phyloP scores from a whole-genome alignment of 208 protist species.

The Wallacemonas sp. region DNA sequence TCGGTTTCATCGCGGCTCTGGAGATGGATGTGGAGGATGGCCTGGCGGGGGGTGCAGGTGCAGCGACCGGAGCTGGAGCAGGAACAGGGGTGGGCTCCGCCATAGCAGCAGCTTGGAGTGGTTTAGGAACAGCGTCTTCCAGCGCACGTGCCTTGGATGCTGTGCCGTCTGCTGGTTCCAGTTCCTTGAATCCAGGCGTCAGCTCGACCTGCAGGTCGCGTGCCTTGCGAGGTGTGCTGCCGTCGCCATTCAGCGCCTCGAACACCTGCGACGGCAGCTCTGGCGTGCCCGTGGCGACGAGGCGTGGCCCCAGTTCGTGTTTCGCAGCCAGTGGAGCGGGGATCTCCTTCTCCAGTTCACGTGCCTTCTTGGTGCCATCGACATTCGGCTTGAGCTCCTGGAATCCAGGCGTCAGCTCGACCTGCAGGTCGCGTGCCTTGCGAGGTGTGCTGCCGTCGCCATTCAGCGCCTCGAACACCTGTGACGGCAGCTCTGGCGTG shows the following conservation, averaged over 20 bases:
- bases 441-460: neutral
- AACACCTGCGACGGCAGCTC: slow-evolving; percentile 17
- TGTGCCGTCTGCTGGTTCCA: neutral
- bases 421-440: neutral
- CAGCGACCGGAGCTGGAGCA: neutral
- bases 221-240: neutral
- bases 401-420: neutral
- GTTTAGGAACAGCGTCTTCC: neutral
- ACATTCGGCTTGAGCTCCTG: neutral
- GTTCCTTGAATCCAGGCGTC: slow-evolving; percentile 5
- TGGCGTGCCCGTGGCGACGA: neutral
- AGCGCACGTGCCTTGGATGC: neutral
- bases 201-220: slow-evolving; percentile 14
- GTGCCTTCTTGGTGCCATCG: neutral
- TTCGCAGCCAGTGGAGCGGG: neutral
- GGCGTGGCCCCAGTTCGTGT: neutral
- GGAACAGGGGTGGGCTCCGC: neutral
- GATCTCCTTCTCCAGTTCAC: slow-evolving; percentile 6
- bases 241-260: slow-evolving; percentile 5
- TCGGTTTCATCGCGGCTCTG: no score
- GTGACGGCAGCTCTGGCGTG: slow-evolving; percentile 15
- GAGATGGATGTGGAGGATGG: no score
- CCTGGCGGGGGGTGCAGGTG: no score
- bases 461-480: slow-evolving; percentile 11
- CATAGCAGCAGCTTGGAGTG: neutral